These are phyloP conservation scores for Aspergillus diversus DNA, from an alignment of 495 filamentous ascomycete genomes.

Conservation along the genomic window DNA sequence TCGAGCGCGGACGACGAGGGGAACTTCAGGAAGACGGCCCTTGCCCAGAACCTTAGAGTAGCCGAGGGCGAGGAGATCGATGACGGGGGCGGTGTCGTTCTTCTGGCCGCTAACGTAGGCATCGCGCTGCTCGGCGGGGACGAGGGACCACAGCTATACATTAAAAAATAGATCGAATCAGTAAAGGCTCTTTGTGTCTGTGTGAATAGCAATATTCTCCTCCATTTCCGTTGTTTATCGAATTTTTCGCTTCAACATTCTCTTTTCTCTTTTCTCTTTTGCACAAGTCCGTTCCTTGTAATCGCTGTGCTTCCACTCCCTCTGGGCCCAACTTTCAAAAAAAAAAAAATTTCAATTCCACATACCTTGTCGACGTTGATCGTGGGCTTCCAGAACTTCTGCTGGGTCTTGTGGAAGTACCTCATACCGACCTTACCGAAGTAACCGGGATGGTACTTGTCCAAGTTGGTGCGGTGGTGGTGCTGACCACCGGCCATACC, in stretches of 20 bases:
- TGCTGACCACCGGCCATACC: slow-evolving; percentile 95
- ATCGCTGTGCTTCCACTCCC: not conserved
- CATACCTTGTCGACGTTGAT: slow-evolving; percentile 91
- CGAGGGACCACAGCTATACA: slow-evolving; percentile 76
- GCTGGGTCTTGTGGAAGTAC: slow-evolving; percentile 87
- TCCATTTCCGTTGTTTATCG: not conserved
- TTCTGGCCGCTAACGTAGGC: slow-evolving; percentile 74
- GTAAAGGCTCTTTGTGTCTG: slow-evolving; percentile 9
- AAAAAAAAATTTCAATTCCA: slow-evolving; percentile 18
- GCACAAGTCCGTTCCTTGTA: not conserved
- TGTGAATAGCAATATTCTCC: not conserved
- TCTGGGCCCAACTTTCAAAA: not conserved
- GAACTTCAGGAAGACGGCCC: slow-evolving; percentile 83
- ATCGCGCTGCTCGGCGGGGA: slow-evolving; percentile 82
- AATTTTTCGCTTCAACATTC: slow-evolving; percentile 10
- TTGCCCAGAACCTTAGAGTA: slow-evolving; percentile 95
- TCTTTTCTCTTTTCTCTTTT: slow-evolving; percentile 4
- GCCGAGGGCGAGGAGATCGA: slow-evolving; percentile 88
- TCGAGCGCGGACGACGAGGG: slow-evolving; percentile 83
- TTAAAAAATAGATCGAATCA: slow-evolving; percentile 26
- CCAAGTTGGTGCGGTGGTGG: slow-evolving; percentile 92
- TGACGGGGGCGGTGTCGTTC: slow-evolving; percentile 81
- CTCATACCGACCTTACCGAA: slow-evolving; percentile 98
- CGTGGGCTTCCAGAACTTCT: slow-evolving; percentile 90
- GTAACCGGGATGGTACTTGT: slow-evolving; percentile 96